Evolutionary conservation across 2,329 filamentous ascomycete species (phyloP).

Genomic region (Botrytis pseudocinerea): DNA sequence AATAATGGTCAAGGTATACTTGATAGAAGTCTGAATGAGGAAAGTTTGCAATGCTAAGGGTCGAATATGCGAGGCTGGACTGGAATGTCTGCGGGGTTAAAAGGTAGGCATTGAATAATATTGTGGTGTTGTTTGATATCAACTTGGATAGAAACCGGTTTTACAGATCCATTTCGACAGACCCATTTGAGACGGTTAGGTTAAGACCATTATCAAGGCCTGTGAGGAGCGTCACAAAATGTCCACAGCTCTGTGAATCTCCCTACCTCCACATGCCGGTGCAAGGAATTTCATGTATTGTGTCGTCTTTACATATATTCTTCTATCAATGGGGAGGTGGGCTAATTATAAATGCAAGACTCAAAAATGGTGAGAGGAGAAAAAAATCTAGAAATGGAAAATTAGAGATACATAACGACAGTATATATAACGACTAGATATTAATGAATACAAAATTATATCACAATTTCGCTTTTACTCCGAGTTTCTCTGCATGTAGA

Average conservation of each 20-base stretch:
- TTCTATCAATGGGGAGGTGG: background rate
- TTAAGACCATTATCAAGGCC: too few relatives aligned
- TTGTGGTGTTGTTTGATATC: background rate
- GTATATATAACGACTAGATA: background rate
- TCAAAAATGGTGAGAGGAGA: background rate
- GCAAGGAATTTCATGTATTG: background rate
- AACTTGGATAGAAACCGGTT: background rate
- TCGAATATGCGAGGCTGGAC: background rate
- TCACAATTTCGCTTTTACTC: background rate
- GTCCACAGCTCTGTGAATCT: background rate
- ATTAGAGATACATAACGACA: background rate
- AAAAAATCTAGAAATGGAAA: too few relatives aligned
- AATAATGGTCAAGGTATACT: background rate
- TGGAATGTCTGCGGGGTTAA: background rate
- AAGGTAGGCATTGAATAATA: background rate
- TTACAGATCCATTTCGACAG: background rate
- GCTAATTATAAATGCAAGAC: background rate
- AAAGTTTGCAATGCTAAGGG: background rate
- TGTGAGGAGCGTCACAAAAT: too few relatives aligned
- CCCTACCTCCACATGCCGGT: background rate
- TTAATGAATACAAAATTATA: background rate
- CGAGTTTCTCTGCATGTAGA: background rate
- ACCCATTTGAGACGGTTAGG: background rate
- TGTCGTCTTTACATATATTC: background rate
- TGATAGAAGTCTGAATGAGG: background rate